Base-by-base conservation (phyloP, 1,139 yeast genomes). In the Saccharomyces hybrid region DNA sequence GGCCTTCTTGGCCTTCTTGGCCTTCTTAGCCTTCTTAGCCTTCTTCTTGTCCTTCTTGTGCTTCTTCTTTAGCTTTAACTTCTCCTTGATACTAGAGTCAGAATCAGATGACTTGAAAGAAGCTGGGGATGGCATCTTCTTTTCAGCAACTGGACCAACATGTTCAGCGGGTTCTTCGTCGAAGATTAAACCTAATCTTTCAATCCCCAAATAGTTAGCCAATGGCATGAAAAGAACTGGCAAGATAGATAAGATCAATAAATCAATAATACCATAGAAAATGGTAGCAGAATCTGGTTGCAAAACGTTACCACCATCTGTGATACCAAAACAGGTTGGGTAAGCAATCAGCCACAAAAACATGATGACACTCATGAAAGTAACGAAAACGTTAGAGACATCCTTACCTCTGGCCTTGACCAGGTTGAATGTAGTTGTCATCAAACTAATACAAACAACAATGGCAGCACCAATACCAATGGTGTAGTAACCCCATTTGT, bases 251-350 rank as follows among this genome's bases (percentile, higher is more conserved):
- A 81, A 79, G 47, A 79, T 56, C 42, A 77, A 59, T 52, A 82
- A 63, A 64, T 82, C 88, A 57, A 83, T 70, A 54, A 82, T 71
- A 72, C 87, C 87, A 63, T 79, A 81, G 71, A 81, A 83, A 16
- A 78, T 82, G 46, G 82, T 80, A 67, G 81, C 86, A 44, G 84
- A 77, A 65, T 81, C 85, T 44, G 85, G 83, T 62, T 78, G 81
- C 56, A 83, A 79, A 46, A 73, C 79, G 63, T 82, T 82, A 68
- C 86, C 86, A 74, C 87, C 88, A 65, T 82, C 87, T 61, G 79
- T 71, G 56, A 83, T 71, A 69, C 82, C 87, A 82, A 84, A 82
- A 56, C 75, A 68, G 58, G 83, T 66, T 53, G 84, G 83, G 64
- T 82, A 82, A 58, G 81, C 71, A 55, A 51, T 34, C 7, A 79